Percentiles rank a stretch among this genome's conserved stretches.
Conservation (phyloP, 139 green algal genomes). For the Micromonas commoda region DNA sequence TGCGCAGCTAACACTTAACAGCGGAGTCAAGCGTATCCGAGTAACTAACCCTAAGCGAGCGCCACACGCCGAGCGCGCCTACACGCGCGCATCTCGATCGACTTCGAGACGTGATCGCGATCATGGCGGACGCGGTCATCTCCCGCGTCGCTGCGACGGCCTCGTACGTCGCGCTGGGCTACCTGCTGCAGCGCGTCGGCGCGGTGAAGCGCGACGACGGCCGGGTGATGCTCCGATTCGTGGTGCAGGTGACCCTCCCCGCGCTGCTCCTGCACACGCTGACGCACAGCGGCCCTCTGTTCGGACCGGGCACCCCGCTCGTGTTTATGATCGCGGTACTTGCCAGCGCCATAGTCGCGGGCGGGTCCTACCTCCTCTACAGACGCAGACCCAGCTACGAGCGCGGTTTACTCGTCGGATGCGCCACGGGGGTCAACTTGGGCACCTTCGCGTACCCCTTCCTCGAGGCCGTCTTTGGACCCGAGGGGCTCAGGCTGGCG, state of each 20-base stretch:
- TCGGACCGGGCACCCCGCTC: background rate
- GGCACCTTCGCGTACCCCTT: slow-evolving; percentile 25
- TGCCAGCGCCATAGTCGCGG: background rate
- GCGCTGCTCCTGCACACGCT: slow-evolving; percentile 15
- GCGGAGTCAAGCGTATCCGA: too few relatives aligned
- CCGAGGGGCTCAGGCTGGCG: background rate
- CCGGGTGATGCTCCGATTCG: background rate
- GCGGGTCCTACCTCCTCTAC: slow-evolving; percentile 3
- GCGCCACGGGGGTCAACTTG: slow-evolving; percentile 17
- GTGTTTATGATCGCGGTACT: background rate
- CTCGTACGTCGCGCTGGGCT: background rate
- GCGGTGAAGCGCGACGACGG: slow-evolving; percentile 3
- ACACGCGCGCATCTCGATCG: background rate
- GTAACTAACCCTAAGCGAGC: too few relatives aligned
- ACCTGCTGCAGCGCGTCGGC: background rate
- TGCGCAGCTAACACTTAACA: too few relatives aligned
- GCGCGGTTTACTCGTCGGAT: slow-evolving; percentile 1
- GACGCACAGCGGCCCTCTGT: background rate
- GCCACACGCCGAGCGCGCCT: too few relatives aligned
- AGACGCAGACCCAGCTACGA: background rate
- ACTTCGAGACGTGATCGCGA: background rate
- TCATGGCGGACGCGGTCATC: background rate
- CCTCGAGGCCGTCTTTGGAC: slow-evolving; percentile 15
- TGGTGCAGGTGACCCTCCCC: slow-evolving; percentile 3
- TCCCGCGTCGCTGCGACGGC: background rate